Evolutionary conservation across 225 moss, liverwort and hornwort species (phyloP), one percentile per base, ranked within the genome.

Genomic region (Marchantia paleacea): DNA sequence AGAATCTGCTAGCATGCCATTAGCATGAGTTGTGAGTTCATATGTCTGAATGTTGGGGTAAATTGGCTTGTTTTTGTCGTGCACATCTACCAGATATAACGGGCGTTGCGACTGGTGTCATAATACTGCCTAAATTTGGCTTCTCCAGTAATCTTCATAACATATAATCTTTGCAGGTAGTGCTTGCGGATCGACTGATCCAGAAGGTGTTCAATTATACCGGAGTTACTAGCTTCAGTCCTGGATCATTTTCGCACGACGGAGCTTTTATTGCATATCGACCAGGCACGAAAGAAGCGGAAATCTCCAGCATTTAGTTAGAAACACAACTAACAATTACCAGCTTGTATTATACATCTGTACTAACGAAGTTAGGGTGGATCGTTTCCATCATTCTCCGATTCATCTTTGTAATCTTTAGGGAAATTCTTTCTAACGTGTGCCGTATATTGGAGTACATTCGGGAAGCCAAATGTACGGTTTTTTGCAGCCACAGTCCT

Each of bases 141-240:
- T 48, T 22, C 60, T 75, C 39, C 39, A 39, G 39, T 39, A 39
- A 39, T 39, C 10, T 50, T 51, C 10, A 10, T 74, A 15, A 54
- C 10, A 16, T 58, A 12, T 29, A 10, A 25, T 51, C 24, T 5
- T 24, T 75, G 84, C 88, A 90, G 70, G 88, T 99, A 31, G 87
- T 99, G 65, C 84, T 99, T 12, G 95, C 91, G 10, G 99, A 99
- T 58, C 81, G 91, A 51, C 89, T 92, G 19, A 89, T 86, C 66
- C 99, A 99, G 75, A 91, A 92, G 50, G 89, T 89, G 65, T 94
- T 95, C 49, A 87, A 82, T 57, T 99, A 92, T 80, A 85, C 91
- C 82, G 99, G 99, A 10, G 94, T 93, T 20, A 92, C 94, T 9
- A 90, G 90, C 75, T 99, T 91, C n/a, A 99, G 95, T 81, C 95